phyloP scores from a whole-genome alignment of 2,329 filamentous ascomycete genomes.

The Colletotrichum incanum region DNA sequence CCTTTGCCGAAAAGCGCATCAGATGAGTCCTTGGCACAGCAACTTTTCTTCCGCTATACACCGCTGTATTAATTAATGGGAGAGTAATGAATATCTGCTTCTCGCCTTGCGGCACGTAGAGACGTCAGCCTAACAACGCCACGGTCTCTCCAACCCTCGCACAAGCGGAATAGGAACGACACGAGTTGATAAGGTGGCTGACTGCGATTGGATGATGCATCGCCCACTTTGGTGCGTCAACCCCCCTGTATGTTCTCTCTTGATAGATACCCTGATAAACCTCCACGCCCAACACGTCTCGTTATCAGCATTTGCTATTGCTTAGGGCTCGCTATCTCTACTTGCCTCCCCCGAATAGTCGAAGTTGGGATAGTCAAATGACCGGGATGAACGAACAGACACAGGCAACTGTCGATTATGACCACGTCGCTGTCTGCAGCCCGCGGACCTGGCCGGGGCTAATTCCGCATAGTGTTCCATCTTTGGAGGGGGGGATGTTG shows the following conservation, averaged over 20 bases:
- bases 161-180: constrained; percentile 10
- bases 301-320: constrained; percentile 16
- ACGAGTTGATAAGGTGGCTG: constrained; percentile 29
- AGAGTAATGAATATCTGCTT: neutral
- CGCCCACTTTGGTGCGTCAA: constrained; percentile 29
- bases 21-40: neutral
- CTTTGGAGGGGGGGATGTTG: too few species aligned
- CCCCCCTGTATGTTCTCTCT: neutral
- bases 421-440: neutral
- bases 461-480: constrained; percentile 11
- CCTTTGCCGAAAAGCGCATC: neutral
- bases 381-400: neutral
- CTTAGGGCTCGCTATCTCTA: neutral
- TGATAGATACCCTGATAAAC: constrained; percentile 20
- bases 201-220: constrained; percentile 32
- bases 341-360: neutral
- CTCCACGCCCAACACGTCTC: neutral
- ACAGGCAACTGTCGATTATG: constrained; percentile 10
- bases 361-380: neutral
- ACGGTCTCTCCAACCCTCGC: neutral
- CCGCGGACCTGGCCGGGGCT: constrained; percentile 7
- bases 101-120: neutral
- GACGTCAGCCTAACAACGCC: constrained; percentile 1
- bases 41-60: neutral
- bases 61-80: neutral